Percentiles rank a stretch among this genome's conserved stretches.
These are phyloP conservation scores for Solanum hybrid DNA, from an alignment of 305 asterid species.

Conservation along the genomic window DNA sequence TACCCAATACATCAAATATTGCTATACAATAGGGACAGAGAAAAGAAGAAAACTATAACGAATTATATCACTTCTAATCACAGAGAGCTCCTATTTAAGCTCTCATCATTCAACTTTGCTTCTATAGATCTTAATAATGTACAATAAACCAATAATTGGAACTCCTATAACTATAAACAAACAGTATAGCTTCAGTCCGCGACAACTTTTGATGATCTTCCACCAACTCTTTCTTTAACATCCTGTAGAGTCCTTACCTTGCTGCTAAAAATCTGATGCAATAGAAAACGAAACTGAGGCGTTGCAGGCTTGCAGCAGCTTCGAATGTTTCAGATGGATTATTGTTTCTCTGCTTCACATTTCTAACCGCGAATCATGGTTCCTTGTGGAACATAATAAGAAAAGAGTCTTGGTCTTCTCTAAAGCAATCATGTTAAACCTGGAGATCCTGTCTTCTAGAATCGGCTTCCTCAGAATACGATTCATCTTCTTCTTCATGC, in stretches of 20 bases:
- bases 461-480: constrained; percentile 20
- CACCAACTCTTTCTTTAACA: background rate
- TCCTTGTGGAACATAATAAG: background rate
- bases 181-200: background rate
- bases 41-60: background rate
- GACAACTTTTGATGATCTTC: background rate
- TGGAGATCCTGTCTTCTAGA: constrained; percentile 30
- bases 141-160: background rate
- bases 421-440: background rate
- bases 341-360: background rate
- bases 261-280: background rate
- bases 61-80: background rate
- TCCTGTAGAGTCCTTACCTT: background rate
- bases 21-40: background rate
- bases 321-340: background rate
- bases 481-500: constrained; percentile 34
- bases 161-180: background rate
- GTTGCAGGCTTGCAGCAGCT: background rate
- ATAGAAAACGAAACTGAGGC: background rate
- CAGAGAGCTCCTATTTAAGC: background rate
- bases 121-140: background rate
- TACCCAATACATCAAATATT: background rate
- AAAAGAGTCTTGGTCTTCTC: background rate
- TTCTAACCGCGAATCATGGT: background rate
- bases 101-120: background rate